Evolutionary conservation across 306 rosid genomes (phyloP).

Genomic region (Lupinus albus): DNA sequence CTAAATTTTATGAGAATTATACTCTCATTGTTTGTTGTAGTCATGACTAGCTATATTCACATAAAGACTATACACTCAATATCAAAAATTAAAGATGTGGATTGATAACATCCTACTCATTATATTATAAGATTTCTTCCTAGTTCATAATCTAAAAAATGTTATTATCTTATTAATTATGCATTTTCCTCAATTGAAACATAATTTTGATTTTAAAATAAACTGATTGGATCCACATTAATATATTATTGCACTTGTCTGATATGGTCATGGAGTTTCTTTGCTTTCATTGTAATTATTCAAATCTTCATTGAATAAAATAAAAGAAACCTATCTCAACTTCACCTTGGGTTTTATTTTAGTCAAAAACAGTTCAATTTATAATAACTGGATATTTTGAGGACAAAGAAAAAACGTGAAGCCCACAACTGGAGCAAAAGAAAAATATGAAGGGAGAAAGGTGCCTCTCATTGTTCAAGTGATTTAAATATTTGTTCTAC

Average conservation of each 20-base stretch:
- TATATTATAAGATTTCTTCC: too few species aligned
- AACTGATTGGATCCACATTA: conserved; percentile 1
- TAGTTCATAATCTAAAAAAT: too few species aligned
- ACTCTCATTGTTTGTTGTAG: too few species aligned
- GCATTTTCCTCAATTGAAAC: not conserved
- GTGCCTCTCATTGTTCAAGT: too few species aligned
- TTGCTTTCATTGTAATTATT: conserved; percentile 28
- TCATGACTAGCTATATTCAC: too few species aligned
- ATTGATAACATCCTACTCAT: too few species aligned
- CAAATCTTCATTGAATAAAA: conserved; percentile 36
- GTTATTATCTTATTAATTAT: not conserved
- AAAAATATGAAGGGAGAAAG: conserved; percentile 8
- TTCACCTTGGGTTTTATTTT: conserved; percentile 7
- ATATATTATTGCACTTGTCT: conserved; percentile 48
- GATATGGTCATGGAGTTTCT: conserved; percentile 48
- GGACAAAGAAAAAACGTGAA: conserved; percentile 22
- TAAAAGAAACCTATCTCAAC: conserved; percentile 1
- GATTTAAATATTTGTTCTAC: too few species aligned
- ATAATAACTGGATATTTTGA: not conserved
- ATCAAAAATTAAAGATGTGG: too few species aligned
- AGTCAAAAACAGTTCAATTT: too few species aligned
- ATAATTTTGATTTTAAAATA: conserved; percentile 10
- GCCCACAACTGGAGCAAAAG: conserved; percentile 31
- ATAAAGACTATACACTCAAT: too few species aligned
- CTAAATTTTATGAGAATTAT: too few species aligned